Percentiles rank a stretch among this genome's conserved stretches.
Evolutionary conservation across 345 rosid species (phyloP).

Genomic region (Populus deltoides): DNA sequence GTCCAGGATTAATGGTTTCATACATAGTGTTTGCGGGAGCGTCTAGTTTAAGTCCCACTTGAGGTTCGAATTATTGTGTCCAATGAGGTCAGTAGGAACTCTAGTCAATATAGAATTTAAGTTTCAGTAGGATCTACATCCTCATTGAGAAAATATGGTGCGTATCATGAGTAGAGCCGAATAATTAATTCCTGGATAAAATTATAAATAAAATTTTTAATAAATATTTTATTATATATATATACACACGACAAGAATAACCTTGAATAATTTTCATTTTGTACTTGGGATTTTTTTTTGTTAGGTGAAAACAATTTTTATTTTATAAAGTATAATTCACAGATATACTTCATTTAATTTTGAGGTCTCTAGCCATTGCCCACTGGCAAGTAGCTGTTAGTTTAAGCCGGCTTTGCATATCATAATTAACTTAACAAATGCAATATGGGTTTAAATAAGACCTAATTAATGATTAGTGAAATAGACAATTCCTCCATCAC

Average conservation of each 20-base stretch:
- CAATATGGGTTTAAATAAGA: background rate
- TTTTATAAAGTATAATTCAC: too few species aligned
- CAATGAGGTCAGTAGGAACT: background rate
- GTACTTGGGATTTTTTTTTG: too few species aligned
- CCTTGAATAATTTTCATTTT: too few species aligned
- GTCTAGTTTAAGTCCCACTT: background rate
- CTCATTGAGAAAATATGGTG: background rate
- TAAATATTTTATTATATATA: too few species aligned
- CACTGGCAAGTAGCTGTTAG: too few species aligned
- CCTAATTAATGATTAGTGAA: background rate
- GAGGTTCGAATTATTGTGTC: background rate
- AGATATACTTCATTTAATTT: too few species aligned
- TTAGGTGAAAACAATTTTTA: too few species aligned
- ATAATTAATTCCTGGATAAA: too few species aligned
- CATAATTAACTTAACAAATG: background rate
- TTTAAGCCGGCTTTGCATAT: too few species aligned
- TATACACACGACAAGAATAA: too few species aligned
- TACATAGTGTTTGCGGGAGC: background rate
- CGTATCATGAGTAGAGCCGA: background rate
- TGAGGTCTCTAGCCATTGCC: too few species aligned
- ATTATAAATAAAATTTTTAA: too few species aligned
- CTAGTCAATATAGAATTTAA: background rate
- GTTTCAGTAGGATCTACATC: background rate
- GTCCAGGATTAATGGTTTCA: background rate
- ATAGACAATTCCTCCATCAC: background rate